Conservation (phyloP, 1,284 basidiomycete genomes). For the Stygiomarasmius scandens region DNA sequence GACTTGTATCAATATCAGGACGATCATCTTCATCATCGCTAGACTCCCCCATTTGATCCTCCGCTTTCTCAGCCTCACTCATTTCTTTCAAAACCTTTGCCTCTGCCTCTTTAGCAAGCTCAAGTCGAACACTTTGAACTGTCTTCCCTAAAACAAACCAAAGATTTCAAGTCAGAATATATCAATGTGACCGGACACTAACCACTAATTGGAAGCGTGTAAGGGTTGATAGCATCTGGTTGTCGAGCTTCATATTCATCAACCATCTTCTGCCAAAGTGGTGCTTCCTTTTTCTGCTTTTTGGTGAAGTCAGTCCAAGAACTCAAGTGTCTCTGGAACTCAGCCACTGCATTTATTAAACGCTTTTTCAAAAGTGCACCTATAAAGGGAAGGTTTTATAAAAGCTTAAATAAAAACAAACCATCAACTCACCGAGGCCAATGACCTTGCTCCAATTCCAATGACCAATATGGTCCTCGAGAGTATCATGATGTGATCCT, state of each 20-base stretch:
- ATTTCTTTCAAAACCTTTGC: no score
- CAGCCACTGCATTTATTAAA: background rate
- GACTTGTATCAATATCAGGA: no score
- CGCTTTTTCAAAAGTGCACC: conserved; percentile 1
- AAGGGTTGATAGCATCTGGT: background rate
- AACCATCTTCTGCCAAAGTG: background rate
- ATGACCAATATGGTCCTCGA: conserved; percentile 26
- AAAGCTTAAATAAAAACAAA: background rate
- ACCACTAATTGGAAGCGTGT: background rate
- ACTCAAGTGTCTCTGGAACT: background rate
- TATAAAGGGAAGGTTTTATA: background rate
- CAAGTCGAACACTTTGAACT: no score
- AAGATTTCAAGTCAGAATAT: background rate
- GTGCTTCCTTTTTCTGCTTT: background rate
- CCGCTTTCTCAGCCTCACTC: no score
- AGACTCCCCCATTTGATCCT: no score
- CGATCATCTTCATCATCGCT: no score
- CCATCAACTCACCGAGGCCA: conserved; percentile 15
- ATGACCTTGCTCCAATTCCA: conserved; percentile 33
- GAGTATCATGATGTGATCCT: conserved; percentile 22
- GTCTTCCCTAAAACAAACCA: no score
- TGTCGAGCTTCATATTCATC: background rate
- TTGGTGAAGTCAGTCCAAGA: background rate
- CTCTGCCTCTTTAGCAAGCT: no score
- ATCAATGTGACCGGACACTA: background rate